Evolutionary conservation across 768 basidiomycete genomes (phyloP), one percentile per base, ranked within the genome.

Genomic region (Boletus coccyginus): DNA sequence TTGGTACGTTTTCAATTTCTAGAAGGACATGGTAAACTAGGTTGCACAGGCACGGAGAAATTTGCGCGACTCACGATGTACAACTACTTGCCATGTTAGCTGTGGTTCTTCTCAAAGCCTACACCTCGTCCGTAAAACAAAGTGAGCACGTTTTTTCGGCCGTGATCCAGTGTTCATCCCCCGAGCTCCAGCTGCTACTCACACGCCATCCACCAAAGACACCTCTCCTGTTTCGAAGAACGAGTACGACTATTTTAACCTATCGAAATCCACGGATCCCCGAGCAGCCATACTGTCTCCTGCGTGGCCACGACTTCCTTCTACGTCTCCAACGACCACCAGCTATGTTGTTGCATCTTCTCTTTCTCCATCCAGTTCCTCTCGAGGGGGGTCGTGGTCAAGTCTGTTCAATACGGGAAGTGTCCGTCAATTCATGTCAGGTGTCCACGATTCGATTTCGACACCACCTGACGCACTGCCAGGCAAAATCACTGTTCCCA

Each of bases 21-120:
- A 38, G 16, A 33, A 32, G 36, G 40, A 52, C 32, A 27, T 24
- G 14, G 21, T 58, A 59, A 9, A 58, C 50, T 19, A 4, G 55
- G 31, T 36, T 55, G 7, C 27, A 17, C 44, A 84, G 83, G 58
- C 77, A 82, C 36, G 55, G 60, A 5, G 75, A 81, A 54, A 71
- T 81, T 32, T 69, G 73, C 14, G 62, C 58, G 8, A 75, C 73
- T 35, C 90, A 82, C 63, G 90, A 94, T 62, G 68, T 92, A 2
- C 90, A 93, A 63, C 86, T 91, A 85, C 75, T 94, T 16, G 90
- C 88, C 0, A 91, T 94, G 82, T 57, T 91, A 5, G 77, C 89
- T 0, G 74, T 83, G 46, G 69, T 91, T n/a, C 71, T 92, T 3
- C 75, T 92, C 3, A 85, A 86, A 64, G 78, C 67, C 51, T 57